Base-by-base conservation (phyloP, 2,329 filamentous ascomycete species). In the Ilyonectria robusta region DNA sequence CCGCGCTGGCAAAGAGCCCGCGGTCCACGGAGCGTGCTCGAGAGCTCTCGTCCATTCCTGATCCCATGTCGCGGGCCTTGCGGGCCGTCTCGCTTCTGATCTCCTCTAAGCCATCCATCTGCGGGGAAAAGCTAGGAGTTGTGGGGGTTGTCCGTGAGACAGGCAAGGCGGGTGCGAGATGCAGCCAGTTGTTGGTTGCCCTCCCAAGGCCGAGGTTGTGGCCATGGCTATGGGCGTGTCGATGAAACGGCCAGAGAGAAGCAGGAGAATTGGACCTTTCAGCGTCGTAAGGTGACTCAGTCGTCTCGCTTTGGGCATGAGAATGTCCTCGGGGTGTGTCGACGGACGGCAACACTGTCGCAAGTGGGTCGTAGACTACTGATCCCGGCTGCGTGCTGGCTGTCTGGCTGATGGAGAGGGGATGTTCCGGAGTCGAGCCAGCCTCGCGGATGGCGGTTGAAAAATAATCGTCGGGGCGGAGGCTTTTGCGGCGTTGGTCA, bases 1-100 rank as follows among this genome's bases (percentile, higher is more conserved):
- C 90, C 10, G 84, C 81, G 59, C 84, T 89, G 23, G 84, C 83
- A 59, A 92, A 90, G 3, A 88, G 71, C 70, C 86, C 85, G 47
- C 89, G 85, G 66, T 94, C 92, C 7, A 89, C 88, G 0, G 92
- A 93, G 35, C 85, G 86, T 6, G 89, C 87, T 40, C 91, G 85
- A 2, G 84, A 83, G 23, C 81, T 79, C 40, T 87, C 85, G 46
- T 88, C 86, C n/a, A 72, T 66, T 47, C 74, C 50, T 46, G 76
- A 59, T 64, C 81, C 75, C 31, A 81, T 74, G 33, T 85, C 83
- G 2, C 83, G 82, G 8, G 81, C 78, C 65, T 81, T 84, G 23
- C 83, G 80, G 23, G 82, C 78, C 1, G 68, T 69, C 50, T 73
- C 73, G 4, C 62, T 53, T 10, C 67, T 72, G 7, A 84, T 80